Evolutionary conservation across 2,329 filamentous ascomycete species (phyloP).

Genomic region (Cordyceps pruinosa): DNA sequence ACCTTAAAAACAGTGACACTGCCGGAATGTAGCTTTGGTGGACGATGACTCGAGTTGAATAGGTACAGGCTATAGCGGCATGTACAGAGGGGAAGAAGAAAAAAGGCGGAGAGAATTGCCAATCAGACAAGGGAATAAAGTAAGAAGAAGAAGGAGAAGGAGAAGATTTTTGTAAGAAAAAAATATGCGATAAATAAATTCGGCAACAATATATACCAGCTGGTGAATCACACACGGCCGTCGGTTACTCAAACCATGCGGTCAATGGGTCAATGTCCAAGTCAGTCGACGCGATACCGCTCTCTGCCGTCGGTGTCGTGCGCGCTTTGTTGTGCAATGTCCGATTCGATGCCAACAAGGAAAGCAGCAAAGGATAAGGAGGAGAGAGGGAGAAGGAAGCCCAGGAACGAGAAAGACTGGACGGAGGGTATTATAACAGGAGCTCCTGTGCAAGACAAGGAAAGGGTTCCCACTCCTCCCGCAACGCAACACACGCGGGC

Average conservation of each 20-base stretch:
- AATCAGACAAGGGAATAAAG: background rate
- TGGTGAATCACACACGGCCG: background rate
- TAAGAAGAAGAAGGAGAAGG: background rate
- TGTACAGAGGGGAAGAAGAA: slow-evolving; percentile 17
- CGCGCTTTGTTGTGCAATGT: background rate
- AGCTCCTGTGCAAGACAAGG: slow-evolving; percentile 1
- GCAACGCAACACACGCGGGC: background rate
- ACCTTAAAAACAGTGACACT: background rate
- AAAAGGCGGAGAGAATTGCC: slow-evolving; percentile 1
- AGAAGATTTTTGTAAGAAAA: background rate
- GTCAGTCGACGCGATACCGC: background rate
- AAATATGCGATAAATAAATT: slow-evolving; percentile 6
- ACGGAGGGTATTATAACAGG: slow-evolving; percentile 7
- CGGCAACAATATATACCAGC: slow-evolving; percentile 10
- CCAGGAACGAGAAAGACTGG: background rate
- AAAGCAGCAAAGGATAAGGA: slow-evolving; percentile 6
- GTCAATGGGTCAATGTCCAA: background rate
- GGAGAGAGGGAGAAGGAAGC: background rate
- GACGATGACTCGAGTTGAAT: background rate
- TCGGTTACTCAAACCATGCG: no score
- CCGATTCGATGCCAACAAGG: background rate
- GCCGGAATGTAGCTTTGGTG: background rate
- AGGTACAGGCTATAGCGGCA: slow-evolving; percentile 18
- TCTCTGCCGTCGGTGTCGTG: background rate
- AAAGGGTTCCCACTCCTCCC: slow-evolving; percentile 1